phyloP scores from a whole-genome alignment of 768 basidiomycete species.

The Russula emetica region DNA sequence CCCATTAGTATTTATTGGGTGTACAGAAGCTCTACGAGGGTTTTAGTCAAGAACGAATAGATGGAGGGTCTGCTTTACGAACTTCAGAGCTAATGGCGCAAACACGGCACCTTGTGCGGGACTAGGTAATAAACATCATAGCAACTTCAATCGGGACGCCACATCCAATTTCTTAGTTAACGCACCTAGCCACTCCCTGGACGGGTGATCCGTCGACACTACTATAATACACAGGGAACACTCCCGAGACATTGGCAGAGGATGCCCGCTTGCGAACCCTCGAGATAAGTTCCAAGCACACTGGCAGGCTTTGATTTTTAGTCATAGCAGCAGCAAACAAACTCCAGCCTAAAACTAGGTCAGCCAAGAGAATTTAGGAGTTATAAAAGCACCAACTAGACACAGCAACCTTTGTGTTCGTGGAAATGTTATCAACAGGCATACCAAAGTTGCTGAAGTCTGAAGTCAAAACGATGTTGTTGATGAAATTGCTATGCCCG shows the following conservation, averaged over 20 bases:
- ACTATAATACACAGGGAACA: conserved; percentile 17
- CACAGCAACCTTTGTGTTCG: neutral
- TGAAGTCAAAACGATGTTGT: neutral
- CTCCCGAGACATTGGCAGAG: conserved; percentile 5
- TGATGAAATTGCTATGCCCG: conserved; percentile 12
- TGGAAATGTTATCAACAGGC: conserved; percentile 9
- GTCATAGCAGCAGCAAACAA: conserved; percentile 22
- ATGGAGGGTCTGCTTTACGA: neutral
- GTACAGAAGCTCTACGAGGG: too few relatives aligned
- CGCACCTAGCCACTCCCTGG: conserved; percentile 21
- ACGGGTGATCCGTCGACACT: neutral
- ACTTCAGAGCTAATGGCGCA: conserved; percentile 31
- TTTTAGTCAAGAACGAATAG: too few relatives aligned
- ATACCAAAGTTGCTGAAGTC: conserved; percentile 13
- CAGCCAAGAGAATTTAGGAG: neutral
- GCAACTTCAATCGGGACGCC: neutral
- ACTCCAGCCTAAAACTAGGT: conserved; percentile 12
- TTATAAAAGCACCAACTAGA: neutral
- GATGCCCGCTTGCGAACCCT: conserved; percentile 18
- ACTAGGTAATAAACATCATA: conserved; percentile 12
- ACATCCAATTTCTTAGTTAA: neutral
- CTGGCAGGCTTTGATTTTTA: neutral
- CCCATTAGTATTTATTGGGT: too few relatives aligned
- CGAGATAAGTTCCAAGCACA: conserved; percentile 13
- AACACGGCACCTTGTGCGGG: conserved; percentile 30